Evolutionary conservation across 441 rosid species (phyloP).

Genomic region (Erysimum cheiri): DNA sequence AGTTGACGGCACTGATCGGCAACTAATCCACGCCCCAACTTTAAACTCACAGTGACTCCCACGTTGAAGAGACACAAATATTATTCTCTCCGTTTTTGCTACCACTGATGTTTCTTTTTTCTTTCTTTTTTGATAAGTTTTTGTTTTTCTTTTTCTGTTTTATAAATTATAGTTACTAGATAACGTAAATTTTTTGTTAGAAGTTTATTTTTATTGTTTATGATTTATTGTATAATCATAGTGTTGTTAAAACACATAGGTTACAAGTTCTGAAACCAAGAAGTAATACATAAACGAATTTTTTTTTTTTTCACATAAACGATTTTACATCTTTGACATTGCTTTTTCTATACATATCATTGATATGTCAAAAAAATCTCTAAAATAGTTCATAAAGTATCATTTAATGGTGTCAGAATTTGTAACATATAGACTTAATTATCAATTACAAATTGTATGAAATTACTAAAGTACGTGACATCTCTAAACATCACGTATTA

Average conservation of each 20-base stretch:
- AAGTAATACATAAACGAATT: not conserved
- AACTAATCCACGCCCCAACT: conserved; percentile 29
- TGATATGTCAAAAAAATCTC: not conserved
- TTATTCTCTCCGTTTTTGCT: conserved; percentile 5
- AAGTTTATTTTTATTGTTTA: not conserved
- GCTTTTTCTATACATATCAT: not conserved
- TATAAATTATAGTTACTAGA: not conserved
- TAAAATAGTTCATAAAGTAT: not conserved
- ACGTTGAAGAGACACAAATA: conserved; percentile 6
- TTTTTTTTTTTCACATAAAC: not conserved
- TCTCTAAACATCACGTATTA: too few relatives aligned
- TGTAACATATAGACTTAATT: not conserved
- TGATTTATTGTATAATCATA: not conserved
- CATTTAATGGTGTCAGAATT: not conserved
- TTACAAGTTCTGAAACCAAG: not conserved
- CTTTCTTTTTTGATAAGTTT: not conserved
- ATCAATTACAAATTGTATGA: too few relatives aligned
- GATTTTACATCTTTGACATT: not conserved
- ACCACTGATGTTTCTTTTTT: not conserved
- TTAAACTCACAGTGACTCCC: conserved; percentile 32
- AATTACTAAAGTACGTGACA: too few relatives aligned
- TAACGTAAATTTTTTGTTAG: not conserved
- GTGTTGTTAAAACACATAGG: not conserved
- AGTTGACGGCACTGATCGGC: conserved; percentile 44
- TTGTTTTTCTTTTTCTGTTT: not conserved